Base-by-base conservation (phyloP, 2,329 filamentous ascomycete species). In the Scedosporium apiospermum region DNA sequence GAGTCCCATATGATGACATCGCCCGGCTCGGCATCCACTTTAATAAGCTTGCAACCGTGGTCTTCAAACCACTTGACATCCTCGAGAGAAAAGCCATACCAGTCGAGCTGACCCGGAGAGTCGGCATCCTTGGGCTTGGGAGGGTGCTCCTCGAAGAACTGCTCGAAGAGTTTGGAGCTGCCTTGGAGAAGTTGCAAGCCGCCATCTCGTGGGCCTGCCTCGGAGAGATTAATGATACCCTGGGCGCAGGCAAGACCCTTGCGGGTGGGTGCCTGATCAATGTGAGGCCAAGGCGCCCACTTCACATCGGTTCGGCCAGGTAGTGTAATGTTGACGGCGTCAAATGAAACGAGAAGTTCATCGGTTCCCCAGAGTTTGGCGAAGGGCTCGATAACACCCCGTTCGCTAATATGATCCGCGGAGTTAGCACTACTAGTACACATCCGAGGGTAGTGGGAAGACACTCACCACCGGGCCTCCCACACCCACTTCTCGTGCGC, bases 331-430 rank as follows among this genome's bases (percentile, higher is more conserved):
- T 79, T 79, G 57, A 79, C 66, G 1, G 71, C 73, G 64, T 80
- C 78, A 63, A 80, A 80, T 0, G 76, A 78, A 2, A 78, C 77
- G 55, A 79, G 71, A 12, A 80, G 67, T 34, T 80, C 72, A 18
- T 75, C 65, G 10, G 74, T 76, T 3, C 70, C 70, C 63, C 74
- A 78, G 1, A 79, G 67, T 63, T 72, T 75, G 34, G 71, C 73
- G 58, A 79, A 80, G 1, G 69, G 66, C 4, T 73, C 72, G 14
- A 77, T n/a, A 0, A 78, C 70, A 9, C 69, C 72, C 0, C 74
- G 75, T 64, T 78, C 75, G 27, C 27, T 30, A 30, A 30, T 30
- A 30, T 30, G 27, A 30, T 30, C 27, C 27, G 27, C 27, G 6
- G 4, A 30, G 27, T 30, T 30, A 30, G 27, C 27, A 30, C 27